Base-by-base conservation (phyloP, 176 grass and related monocot species). In the Avena atlantica region DNA sequence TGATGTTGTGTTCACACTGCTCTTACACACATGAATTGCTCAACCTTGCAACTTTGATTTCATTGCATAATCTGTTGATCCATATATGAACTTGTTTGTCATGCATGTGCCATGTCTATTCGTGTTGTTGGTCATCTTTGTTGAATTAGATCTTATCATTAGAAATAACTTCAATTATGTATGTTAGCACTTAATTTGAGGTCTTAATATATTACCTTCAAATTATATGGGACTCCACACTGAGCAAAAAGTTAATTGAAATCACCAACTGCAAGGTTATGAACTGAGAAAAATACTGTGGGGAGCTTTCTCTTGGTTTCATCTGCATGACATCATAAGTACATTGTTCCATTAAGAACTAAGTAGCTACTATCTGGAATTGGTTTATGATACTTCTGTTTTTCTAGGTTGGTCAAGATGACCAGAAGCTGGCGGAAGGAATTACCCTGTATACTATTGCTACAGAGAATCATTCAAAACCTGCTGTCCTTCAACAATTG, bases 341-440 rank as follows among this genome's bases (percentile, higher is more conserved):
- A 52, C 73, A 76, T 29, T 76, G 72, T 51, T 27, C 47, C 21
- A 16, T 31, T 53, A 76, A 76, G 48, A 76, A 53, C 44, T 19
- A 16, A 29, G 3, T 34, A 76, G 74, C 8, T 55, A 72, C 16
- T 55, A 56, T 29, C 25, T 76, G 74, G 15, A 57, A 36, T 56
- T 77, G 2, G 8, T 81, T 70, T 85, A 19, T 52, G 6, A 70
- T 60, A 12, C 70, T 79, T 34, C 20, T 53, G 12, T 5, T 85
- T 80, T 79, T 86, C 2, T 55, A 99, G 97, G 97, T 99, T n/a
- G 97, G 97, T 89, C 90, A 99, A 78, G 92, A 95, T 67, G 94
- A 99, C 45, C 97, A 99, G 66, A 99, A 99, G 84, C 63, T 99
- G 67, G 89, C 97, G n/a, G 94, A 99, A 87, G 97, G 97, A 74